phyloP scores from a whole-genome alignment of 768 basidiomycete genomes.

The Boletus bicolor region DNA sequence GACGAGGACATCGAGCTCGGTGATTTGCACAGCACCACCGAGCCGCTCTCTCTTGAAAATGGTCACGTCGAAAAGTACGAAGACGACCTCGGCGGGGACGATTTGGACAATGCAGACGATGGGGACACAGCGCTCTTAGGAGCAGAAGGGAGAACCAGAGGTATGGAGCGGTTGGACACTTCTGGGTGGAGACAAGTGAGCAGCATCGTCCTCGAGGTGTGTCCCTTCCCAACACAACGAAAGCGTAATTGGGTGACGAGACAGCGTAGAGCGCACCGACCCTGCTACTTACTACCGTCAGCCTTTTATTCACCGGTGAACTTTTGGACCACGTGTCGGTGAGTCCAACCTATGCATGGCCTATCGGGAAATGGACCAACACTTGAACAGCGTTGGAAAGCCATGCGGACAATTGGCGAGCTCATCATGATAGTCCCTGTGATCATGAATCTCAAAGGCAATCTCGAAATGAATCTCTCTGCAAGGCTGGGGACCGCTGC shows the following conservation, averaged over 20 bases:
- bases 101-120: constrained; percentile 28
- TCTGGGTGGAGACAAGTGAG: constrained; percentile 53
- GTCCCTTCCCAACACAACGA: background rate
- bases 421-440: constrained; percentile 96
- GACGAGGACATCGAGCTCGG: constrained; percentile 33
- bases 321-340: constrained; percentile 86
- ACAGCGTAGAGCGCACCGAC: constrained; percentile 75
- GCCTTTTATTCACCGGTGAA: constrained; percentile 88
- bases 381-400: constrained; percentile 70
- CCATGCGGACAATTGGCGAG: constrained; percentile 88
- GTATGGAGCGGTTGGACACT: constrained; percentile 21
- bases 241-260: constrained; percentile 2
- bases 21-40: constrained; percentile 26
- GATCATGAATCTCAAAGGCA: constrained; percentile 93
- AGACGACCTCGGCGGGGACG: constrained; percentile 27
- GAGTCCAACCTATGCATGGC: constrained; percentile 25
- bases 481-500: constrained; percentile 93
- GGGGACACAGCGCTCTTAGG: constrained; percentile 46
- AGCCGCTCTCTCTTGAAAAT: constrained; percentile 20
- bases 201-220: constrained; percentile 67
- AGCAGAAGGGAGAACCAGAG: constrained; percentile 28
- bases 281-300: constrained; percentile 76
- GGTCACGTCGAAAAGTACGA: constrained; percentile 25
- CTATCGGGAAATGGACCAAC: constrained; percentile 4
- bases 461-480: constrained; percentile 98